Percentiles rank a stretch among this genome's conserved stretches.
Evolutionary conservation across 495 filamentous ascomycete genomes (phyloP).

Genomic region (Tuber indicum): DNA sequence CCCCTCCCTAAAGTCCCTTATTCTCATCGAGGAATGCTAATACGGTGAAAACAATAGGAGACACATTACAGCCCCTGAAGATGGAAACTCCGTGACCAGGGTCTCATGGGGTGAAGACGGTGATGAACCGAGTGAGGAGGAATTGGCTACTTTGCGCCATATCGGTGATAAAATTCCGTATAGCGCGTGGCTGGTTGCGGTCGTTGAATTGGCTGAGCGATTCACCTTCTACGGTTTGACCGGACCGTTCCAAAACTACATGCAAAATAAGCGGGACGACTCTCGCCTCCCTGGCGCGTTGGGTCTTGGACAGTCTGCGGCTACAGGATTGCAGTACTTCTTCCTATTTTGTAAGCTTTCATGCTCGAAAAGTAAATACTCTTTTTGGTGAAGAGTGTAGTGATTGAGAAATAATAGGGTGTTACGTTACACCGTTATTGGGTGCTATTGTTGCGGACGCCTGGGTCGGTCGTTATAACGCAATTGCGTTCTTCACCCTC

Average conservation of each 20-base stretch:
- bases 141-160: conserved; percentile 32
- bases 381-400: not conserved
- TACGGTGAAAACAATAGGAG: not conserved
- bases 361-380: not conserved
- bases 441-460: conserved; percentile 46
- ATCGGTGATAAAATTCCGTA: conserved; percentile 40
- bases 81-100: not conserved
- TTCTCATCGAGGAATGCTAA: not conserved
- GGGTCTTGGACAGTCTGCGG: conserved; percentile 45
- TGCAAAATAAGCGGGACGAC: conserved; percentile 38
- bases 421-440: conserved; percentile 44
- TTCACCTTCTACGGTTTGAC: conserved; percentile 42
- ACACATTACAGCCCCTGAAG: not conserved
- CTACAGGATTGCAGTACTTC: conserved; percentile 50
- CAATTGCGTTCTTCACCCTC: conserved; percentile 57
- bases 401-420: conserved; percentile 22
- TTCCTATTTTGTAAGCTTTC: conserved; percentile 36
- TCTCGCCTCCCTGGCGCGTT: conserved; percentile 43
- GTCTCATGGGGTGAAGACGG: conserved; percentile 26
- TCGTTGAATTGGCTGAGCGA: conserved; percentile 41
- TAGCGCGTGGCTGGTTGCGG: conserved; percentile 39
- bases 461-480: conserved; percentile 50
- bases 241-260: conserved; percentile 48
- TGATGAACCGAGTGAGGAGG: conserved; percentile 34
- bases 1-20: not conserved